Evolutionary conservation across 2,329 filamentous ascomycete species (phyloP).

Genomic region (Geoglossum cookeanum): DNA sequence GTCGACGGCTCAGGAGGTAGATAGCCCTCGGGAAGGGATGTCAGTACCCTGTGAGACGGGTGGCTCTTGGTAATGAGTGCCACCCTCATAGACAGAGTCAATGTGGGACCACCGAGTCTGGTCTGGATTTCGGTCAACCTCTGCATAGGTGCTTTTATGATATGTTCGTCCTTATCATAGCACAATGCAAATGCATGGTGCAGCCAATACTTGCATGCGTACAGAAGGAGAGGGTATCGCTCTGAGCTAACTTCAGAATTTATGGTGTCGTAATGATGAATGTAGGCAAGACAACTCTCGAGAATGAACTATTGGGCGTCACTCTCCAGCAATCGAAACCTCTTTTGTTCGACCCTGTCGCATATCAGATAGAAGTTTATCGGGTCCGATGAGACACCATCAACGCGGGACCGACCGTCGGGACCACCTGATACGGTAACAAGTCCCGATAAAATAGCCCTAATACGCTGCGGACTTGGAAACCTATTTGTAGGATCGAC

Average conservation of each 20-base stretch:
- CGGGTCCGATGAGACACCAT: background rate
- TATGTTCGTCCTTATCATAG: background rate
- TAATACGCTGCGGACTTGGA: background rate
- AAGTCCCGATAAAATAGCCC: background rate
- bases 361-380: background rate
- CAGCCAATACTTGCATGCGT: background rate
- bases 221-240: slow-evolving; percentile 1
- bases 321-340: slow-evolving; percentile 1
- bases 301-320: slow-evolving; percentile 1
- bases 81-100: background rate
- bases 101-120: background rate
- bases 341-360: background rate
- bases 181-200: background rate
- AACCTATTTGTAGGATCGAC: background rate
- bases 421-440: background rate
- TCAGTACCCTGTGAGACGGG: background rate
- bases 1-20: background rate
- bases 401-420: background rate
- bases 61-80: background rate
- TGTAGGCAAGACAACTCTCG: background rate
- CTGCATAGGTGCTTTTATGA: background rate
- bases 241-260: background rate
- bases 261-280: background rate
- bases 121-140: background rate
- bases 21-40: background rate